Evolutionary conservation across 164 flowering plant species (phyloP).

Genomic region (Berberis thunbergii): DNA sequence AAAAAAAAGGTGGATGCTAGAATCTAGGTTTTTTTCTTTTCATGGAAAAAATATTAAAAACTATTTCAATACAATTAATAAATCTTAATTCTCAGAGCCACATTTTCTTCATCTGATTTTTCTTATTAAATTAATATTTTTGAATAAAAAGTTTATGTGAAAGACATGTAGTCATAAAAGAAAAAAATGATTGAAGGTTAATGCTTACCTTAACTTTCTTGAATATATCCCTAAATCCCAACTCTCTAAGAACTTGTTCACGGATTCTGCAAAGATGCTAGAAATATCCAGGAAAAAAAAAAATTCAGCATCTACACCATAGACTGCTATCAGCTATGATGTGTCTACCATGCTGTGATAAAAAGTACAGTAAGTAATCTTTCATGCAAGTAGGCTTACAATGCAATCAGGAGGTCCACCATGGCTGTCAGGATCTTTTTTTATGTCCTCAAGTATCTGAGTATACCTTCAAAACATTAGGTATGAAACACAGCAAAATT

Average conservation of each 20-base stretch:
- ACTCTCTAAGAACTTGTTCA: conserved; percentile 86
- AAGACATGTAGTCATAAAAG: too few relatives aligned
- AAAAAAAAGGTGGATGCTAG: too few relatives aligned
- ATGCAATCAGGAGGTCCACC: conserved; percentile 98
- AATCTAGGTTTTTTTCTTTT: too few relatives aligned
- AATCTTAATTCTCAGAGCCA: too few relatives aligned
- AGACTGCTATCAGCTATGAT: neutral
- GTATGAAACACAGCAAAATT: neutral
- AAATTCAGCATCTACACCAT: conserved; percentile 1
- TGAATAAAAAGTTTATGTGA: too few relatives aligned
- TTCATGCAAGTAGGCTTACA: conserved; percentile 33
- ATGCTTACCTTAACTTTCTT: conserved; percentile 80
- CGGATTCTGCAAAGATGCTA: conserved; percentile 91
- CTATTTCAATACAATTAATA: too few relatives aligned
- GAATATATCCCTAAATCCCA: conserved; percentile 92
- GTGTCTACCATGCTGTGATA: neutral
- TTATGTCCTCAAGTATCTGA: conserved; percentile 75
- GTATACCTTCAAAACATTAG: conserved; percentile 47
- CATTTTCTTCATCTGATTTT: too few relatives aligned
- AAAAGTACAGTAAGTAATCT: conserved; percentile 1
- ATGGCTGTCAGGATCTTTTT: conserved; percentile 92
- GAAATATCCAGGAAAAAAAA: conserved; percentile 7
- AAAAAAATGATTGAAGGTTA: neutral
- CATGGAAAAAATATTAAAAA: too few relatives aligned
- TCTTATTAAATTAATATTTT: too few relatives aligned